A percentile compares a stretch with the other conserved stretches of the same genome.
Evolutionary conservation across 2,329 filamentous ascomycete genomes (phyloP).

Genomic region (Sclerotinia minor): DNA sequence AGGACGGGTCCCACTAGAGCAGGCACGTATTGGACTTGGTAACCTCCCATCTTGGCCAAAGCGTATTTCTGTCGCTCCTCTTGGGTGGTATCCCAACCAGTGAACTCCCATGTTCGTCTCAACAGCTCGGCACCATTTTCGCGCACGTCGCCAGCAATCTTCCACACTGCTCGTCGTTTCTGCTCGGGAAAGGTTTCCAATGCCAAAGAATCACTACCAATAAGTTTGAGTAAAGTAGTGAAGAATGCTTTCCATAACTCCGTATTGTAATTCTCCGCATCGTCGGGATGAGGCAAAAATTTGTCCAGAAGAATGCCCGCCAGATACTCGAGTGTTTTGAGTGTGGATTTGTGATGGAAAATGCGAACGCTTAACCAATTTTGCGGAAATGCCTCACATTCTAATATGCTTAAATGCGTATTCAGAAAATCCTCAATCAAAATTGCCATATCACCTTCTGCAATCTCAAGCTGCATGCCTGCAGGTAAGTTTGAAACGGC

Average conservation of each 20-base stretch:
- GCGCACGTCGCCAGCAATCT: slow-evolving; percentile 94
- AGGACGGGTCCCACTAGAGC: slow-evolving; percentile 88
- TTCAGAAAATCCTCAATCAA: slow-evolving; percentile 78
- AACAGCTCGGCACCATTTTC: slow-evolving; percentile 87
- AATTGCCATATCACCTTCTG: slow-evolving; percentile 70
- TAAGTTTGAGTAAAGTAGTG: slow-evolving; percentile 80
- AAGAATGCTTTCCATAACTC: slow-evolving; percentile 95
- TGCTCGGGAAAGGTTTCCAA: slow-evolving; percentile 97
- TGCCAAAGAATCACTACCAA: slow-evolving; percentile 84
- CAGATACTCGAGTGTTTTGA: slow-evolving; percentile 81
- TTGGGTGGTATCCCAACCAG: slow-evolving; percentile 87
- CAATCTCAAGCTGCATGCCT: slow-evolving; percentile 73
- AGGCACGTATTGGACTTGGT: slow-evolving; percentile 97
- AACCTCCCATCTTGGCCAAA: slow-evolving; percentile 84
- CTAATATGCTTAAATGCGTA: slow-evolving; percentile 84
- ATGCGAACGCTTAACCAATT: slow-evolving; percentile 93
- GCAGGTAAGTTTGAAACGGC: slow-evolving; percentile 73
- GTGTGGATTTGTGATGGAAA: slow-evolving; percentile 86
- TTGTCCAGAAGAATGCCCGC: slow-evolving; percentile 76
- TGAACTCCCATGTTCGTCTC: slow-evolving; percentile 85
- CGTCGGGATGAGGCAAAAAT: slow-evolving; percentile 84
- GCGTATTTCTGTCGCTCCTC: slow-evolving; percentile 80
- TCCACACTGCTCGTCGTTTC: slow-evolving; percentile 95
- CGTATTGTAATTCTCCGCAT: slow-evolving; percentile 79
- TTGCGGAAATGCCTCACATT: slow-evolving; percentile 83